Evolutionary conservation across 768 basidiomycete species (phyloP).

Genomic region (Tricholoma matsutake): DNA sequence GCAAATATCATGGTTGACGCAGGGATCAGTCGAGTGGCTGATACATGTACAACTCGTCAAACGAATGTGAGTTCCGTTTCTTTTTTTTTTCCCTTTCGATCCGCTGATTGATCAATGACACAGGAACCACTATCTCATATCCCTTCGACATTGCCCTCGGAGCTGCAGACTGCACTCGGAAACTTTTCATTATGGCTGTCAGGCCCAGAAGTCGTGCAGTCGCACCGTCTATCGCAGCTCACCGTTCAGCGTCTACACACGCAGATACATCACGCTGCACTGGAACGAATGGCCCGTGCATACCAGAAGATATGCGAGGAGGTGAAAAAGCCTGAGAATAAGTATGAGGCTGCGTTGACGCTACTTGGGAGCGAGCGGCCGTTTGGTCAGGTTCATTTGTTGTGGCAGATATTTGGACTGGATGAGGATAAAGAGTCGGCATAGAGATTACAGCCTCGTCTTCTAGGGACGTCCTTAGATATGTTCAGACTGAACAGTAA

Average conservation of each 20-base stretch:
- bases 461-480: no score
- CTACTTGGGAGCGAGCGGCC: constrained; percentile 80
- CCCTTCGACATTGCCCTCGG: constrained; percentile 59
- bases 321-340: constrained; percentile 70
- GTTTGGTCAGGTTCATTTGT: constrained; percentile 71
- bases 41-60: constrained; percentile 38
- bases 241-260: constrained; percentile 62
- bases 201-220: constrained; percentile 73
- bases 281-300: constrained; percentile 61
- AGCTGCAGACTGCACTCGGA: constrained; percentile 59
- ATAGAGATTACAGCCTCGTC: no score
- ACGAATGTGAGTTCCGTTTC: constrained; percentile 31
- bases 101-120: neutral
- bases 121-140: constrained; percentile 74
- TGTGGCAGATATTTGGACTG: constrained; percentile 79
- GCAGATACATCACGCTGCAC: constrained; percentile 72
- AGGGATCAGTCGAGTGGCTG: constrained; percentile 46
- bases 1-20: constrained; percentile 51
- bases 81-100: neutral
- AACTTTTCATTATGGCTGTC: constrained; percentile 86
- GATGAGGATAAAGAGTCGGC: constrained; percentile 35
- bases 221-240: constrained; percentile 75
- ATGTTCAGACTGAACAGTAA: no score
- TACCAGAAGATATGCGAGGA: constrained; percentile 76
- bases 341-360: constrained; percentile 90